Evolutionary conservation across 169 alveolate genomes (phyloP).

Genomic region (Babesia sp.): DNA sequence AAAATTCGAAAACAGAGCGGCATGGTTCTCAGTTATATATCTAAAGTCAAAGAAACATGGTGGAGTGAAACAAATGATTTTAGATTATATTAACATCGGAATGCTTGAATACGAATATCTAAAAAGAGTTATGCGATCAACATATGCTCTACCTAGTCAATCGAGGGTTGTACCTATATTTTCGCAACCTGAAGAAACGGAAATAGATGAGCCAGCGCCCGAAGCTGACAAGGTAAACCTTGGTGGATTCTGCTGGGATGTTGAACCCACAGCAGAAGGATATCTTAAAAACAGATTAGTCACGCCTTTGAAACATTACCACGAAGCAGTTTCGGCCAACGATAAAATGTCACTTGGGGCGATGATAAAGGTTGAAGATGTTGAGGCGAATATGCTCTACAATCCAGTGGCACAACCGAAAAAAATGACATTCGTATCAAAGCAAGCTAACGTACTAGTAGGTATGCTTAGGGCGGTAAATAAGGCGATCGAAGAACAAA

Average conservation of each 20-base stretch:
- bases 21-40: slow-evolving; percentile 28
- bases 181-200: background rate
- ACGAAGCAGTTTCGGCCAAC: background rate
- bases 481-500: slow-evolving; percentile 23
- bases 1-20: slow-evolving; percentile 26
- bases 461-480: slow-evolving; percentile 17
- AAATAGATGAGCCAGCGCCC: background rate
- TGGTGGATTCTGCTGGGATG: slow-evolving; percentile 41
- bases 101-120: slow-evolving; percentile 50
- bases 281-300: slow-evolving; percentile 6
- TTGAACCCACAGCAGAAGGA: slow-evolving; percentile 18
- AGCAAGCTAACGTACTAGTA: slow-evolving; percentile 31
- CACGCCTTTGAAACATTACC: background rate
- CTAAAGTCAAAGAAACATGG: slow-evolving; percentile 5
- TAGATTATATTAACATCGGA: slow-evolving; percentile 35
- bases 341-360: background rate
- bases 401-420: background rate
- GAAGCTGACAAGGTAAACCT: background rate
- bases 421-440: slow-evolving; percentile 3
- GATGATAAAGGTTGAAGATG: background rate
- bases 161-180: slow-evolving; percentile 3
- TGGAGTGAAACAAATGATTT: background rate
- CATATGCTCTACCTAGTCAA: background rate
- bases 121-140: slow-evolving; percentile 18
- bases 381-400: background rate